Evolutionary conservation across 331 rosid genomes (phyloP).

Genomic region (Ulmus americana): DNA sequence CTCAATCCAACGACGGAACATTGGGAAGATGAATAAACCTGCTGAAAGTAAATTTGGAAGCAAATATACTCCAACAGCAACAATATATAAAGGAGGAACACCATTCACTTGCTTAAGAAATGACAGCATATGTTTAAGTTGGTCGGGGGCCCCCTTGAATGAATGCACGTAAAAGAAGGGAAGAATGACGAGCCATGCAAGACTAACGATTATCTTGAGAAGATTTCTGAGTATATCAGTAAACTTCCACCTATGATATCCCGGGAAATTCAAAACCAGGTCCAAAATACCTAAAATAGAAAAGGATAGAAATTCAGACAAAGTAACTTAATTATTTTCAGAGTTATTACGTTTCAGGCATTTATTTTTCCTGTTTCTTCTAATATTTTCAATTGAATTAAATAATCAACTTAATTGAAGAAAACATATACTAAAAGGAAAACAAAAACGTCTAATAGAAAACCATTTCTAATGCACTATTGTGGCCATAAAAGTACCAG

Average conservation of each 20-base stretch:
- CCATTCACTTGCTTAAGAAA: constrained; percentile 47
- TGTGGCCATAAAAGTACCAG: not conserved
- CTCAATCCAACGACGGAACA: constrained; percentile 98
- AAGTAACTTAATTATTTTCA: not conserved
- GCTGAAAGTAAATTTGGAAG: constrained; percentile 77
- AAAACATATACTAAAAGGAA: not conserved
- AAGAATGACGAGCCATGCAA: constrained; percentile 73
- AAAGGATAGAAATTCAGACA: constrained; percentile 13
- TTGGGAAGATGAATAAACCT: constrained; percentile 69
- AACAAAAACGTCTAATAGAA: not conserved
- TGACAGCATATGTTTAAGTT: constrained; percentile 34
- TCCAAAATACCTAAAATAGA: constrained; percentile 65
- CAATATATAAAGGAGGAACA: constrained; percentile 56
- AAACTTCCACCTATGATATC: constrained; percentile 78
- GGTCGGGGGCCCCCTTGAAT: constrained; percentile 33
- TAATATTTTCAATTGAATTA: not conserved
- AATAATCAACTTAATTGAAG: not conserved
- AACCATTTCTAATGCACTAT: not conserved
- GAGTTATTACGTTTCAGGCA: not conserved
- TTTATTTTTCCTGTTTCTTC: not conserved
- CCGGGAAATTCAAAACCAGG: constrained; percentile 67
- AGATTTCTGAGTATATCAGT: constrained; percentile 57
- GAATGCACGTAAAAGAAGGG: constrained; percentile 61
- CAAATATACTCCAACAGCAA: constrained; percentile 65
- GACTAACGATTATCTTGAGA: constrained; percentile 68